A percentile compares a stretch with the other conserved stretches of the same genome.
These are phyloP conservation scores for Melocanna baccifera DNA, from an alignment of 176 grass and related monocot species.

Conservation along the genomic window DNA sequence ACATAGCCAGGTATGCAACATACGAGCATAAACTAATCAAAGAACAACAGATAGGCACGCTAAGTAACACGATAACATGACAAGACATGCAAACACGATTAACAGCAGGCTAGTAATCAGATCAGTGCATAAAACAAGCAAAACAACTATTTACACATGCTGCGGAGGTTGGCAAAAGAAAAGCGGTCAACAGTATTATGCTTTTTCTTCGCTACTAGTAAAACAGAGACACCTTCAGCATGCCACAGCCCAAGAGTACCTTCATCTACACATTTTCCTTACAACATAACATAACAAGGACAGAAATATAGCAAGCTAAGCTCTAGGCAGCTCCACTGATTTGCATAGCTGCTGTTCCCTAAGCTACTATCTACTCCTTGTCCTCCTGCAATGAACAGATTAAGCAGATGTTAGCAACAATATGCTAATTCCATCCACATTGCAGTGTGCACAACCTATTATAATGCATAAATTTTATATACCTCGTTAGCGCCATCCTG, in stretches of 20 bases:
- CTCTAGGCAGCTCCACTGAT: conserved; percentile 39
- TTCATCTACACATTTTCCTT: conserved; percentile 36
- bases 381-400: conserved; percentile 49
- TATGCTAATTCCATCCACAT: neutral
- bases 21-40: neutral
- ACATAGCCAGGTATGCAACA: neutral
- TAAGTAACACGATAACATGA: neutral
- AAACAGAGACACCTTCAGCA: conserved; percentile 26
- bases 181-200: conserved; percentile 27
- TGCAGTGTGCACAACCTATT: neutral
- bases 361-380: conserved; percentile 61
- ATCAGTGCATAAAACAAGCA: conserved; percentile 28
- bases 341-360: conserved; percentile 24
- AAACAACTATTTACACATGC: conserved; percentile 22
- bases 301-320: conserved; percentile 33
- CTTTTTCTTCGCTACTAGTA: conserved; percentile 21
- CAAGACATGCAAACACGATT: neutral
- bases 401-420: conserved; percentile 30
- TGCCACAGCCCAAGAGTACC: conserved; percentile 15
- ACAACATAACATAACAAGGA: conserved; percentile 38
- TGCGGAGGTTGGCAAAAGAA: neutral
- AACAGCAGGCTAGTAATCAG: conserved; percentile 8
- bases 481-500: conserved; percentile 51
- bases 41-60: neutral
- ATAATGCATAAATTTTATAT: neutral